phyloP scores from a whole-genome alignment of 1,284 basidiomycete genomes.

The Neotropicomus parvogracilis region DNA sequence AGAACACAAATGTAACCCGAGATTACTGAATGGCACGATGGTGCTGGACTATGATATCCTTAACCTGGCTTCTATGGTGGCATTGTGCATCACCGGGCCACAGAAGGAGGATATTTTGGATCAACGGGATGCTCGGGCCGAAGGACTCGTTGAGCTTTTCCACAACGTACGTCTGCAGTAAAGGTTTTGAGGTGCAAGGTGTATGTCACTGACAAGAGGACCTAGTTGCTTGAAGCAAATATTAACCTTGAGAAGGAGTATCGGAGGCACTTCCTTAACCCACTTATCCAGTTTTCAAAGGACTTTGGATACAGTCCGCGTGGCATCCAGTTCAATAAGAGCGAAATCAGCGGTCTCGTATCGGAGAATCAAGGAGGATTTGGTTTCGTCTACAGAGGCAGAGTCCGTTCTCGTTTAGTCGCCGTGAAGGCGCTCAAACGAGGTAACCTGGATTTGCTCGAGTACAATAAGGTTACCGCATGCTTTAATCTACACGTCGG shows the following conservation, averaged over 20 bases:
- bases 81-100: slow-evolving; percentile 11
- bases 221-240: slow-evolving; percentile 24
- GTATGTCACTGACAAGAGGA: slow-evolving; percentile 2
- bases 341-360: slow-evolving; percentile 5
- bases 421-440: slow-evolving; percentile 25
- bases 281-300: slow-evolving; percentile 19
- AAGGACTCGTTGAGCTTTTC: slow-evolving; percentile 21
- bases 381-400: slow-evolving; percentile 22
- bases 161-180: slow-evolving; percentile 16
- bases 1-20: slow-evolving; percentile 21
- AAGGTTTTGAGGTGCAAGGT: not conserved
- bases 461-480: slow-evolving; percentile 20
- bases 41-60: slow-evolving; percentile 20
- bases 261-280: slow-evolving; percentile 16
- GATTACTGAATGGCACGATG: slow-evolving; percentile 16
- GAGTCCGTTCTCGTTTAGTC: slow-evolving; percentile 17
- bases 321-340: slow-evolving; percentile 13
- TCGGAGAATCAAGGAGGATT: slow-evolving; percentile 16
- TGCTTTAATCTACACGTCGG: not conserved
- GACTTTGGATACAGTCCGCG: slow-evolving; percentile 17
- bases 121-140: not conserved
- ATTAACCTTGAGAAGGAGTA: slow-evolving; percentile 17
- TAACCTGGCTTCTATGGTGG: slow-evolving; percentile 17
- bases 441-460: not conserved
- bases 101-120: slow-evolving; percentile 8